Evolutionary conservation across 805 yeast genomes (phyloP), one percentile per base, ranked within the genome.

Genomic region (Sugiyamaella boreocaroliniensis): DNA sequence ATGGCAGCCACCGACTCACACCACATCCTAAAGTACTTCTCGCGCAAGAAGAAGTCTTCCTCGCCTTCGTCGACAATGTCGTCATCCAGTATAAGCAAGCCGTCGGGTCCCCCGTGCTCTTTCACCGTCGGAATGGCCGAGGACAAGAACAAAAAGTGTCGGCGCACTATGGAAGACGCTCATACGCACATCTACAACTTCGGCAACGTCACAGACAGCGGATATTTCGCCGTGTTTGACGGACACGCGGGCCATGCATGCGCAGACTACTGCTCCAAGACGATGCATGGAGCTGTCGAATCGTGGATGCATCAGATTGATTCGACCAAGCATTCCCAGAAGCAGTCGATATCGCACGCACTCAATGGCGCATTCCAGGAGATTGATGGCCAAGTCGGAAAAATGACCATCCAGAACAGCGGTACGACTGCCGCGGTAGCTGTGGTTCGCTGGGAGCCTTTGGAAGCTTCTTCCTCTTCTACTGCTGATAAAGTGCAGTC

Each of bases 381-480:
- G 54, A 90, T 95, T 1, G 99, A 92, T 69, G 72, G 74, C 41
- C 71, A 80, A 60, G 82, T 92, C 42, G 78, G 74, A 34, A 71
- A 78, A 42, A 79, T 79, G 48, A 74, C 81, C 14, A 74, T 79
- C 45, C 90, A 90, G 1, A 80, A 84, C 43, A 83, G 95, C 55
- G 99, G 99, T 0, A 83, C 95, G 61, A 93, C 99, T 0, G 98
- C 97, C 0, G 97, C 95, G 0, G 97, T 90, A 9, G 96, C 97
- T 1, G 79, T 93, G 0, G 67, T 89, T 53, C 75, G 95, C 52
- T 89, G 96, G 96, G 97, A 92, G 64, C 57, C 73, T n/a, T 6
- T 4, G 26, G 26, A 22, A 6, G 6, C 26, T 22, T 22, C 26
- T 3, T 22, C 26, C 6, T 22, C 26, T 22, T 22, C 26, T 22